Evolutionary conservation across 2,329 filamentous ascomycete genomes (phyloP).

Genomic region (Epichloe uncinata): DNA sequence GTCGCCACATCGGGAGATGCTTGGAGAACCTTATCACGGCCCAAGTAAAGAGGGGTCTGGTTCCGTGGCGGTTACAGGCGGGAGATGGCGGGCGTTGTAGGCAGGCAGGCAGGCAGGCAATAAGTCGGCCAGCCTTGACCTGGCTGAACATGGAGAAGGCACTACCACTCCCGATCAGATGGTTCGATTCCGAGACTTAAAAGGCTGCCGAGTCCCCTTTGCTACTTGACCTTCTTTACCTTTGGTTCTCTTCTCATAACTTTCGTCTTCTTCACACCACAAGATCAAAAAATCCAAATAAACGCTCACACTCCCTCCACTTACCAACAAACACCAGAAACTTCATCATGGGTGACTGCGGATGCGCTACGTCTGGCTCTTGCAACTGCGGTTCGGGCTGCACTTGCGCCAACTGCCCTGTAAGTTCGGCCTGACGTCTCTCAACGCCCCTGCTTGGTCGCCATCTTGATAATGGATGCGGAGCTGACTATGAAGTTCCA

Average conservation of each 20-base stretch:
- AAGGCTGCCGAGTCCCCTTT: background rate
- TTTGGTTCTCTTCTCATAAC: background rate
- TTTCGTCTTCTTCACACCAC: background rate
- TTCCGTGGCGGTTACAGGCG: background rate
- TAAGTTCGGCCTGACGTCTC: slow-evolving; percentile 15
- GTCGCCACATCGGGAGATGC: slow-evolving; percentile 4
- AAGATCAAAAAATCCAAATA: background rate
- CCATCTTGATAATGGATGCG: too few species aligned
- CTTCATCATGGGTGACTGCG: slow-evolving; percentile 28
- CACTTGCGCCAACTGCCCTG: slow-evolving; percentile 30
- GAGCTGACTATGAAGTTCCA: too few species aligned
- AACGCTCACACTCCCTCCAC: background rate
- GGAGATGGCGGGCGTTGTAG: background rate
- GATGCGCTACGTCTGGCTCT: slow-evolving; percentile 26
- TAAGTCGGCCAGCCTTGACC: too few species aligned
- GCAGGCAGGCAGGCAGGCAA: background rate
- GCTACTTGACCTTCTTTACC: background rate
- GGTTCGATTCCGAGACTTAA: background rate
- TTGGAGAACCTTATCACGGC: slow-evolving; percentile 1
- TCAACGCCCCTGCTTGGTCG: background rate
- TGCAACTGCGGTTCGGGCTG: slow-evolving; percentile 29
- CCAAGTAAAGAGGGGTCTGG: background rate
- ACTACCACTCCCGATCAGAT: background rate
- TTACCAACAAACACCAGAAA: slow-evolving; percentile 4
- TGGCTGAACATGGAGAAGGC: background rate